A percentile compares a stretch with the other conserved stretches of the same genome.
These are phyloP conservation scores for Tulasnella sp. DNA, from an alignment of 768 basidiomycete genomes.

Conservation along the genomic window DNA sequence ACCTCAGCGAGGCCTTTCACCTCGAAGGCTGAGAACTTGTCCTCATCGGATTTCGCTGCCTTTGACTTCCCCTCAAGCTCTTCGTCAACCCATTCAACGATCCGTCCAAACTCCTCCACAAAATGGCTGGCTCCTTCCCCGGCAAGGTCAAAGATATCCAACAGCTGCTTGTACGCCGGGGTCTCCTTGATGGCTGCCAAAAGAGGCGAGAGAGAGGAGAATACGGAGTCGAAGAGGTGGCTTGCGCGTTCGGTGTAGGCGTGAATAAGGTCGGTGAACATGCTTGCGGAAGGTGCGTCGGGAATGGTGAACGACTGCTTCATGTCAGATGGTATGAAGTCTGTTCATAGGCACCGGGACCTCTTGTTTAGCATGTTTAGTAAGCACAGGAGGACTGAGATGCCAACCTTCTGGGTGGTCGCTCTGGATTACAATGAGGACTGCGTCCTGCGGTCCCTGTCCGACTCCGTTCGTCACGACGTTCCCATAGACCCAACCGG, in stretches of 20 bases:
- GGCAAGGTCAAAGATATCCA: conserved; percentile 43
- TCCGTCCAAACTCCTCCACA: conserved; percentile 43
- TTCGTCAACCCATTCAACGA: conserved; percentile 52
- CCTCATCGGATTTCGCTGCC: conserved; percentile 35
- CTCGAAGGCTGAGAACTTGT: conserved; percentile 59
- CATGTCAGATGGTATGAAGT: conserved; percentile 53
- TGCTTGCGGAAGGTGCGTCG: conserved; percentile 30
- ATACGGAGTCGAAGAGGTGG: conserved; percentile 55
- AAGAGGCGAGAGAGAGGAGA: conserved; percentile 39
- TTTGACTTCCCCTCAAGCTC: conserved; percentile 32
- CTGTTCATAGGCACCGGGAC: conserved; percentile 37
- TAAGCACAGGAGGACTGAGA: background rate
- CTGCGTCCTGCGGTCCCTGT: conserved; percentile 17
- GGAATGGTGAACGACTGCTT: conserved; percentile 46
- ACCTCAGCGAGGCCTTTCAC: conserved; percentile 50
- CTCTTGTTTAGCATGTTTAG: background rate
- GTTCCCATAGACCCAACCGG: background rate
- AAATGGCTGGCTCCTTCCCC: conserved; percentile 43
- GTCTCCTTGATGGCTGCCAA: conserved; percentile 31
- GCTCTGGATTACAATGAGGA: conserved; percentile 26
- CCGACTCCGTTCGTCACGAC: conserved; percentile 17
- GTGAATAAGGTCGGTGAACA: conserved; percentile 48
- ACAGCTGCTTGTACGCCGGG: conserved; percentile 35
- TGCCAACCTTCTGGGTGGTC: conserved; percentile 26
- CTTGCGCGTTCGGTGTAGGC: conserved; percentile 57